These are phyloP conservation scores for Vitis hybrid DNA, from an alignment of 177 flowering plant species.

Conservation along the genomic window DNA sequence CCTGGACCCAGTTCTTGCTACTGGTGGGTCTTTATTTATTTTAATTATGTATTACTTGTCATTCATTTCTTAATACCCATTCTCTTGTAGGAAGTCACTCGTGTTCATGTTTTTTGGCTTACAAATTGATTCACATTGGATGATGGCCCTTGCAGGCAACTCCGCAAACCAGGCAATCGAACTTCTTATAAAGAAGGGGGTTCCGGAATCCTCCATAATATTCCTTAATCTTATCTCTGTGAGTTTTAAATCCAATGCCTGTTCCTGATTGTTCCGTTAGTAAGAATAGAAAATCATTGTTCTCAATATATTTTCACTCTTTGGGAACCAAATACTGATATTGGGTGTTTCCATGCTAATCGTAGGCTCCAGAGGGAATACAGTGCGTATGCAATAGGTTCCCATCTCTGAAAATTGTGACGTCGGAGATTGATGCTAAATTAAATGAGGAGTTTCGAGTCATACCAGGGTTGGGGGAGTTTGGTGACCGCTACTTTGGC, in stretches of 20 bases:
- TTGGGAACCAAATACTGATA: not conserved
- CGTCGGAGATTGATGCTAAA: constrained; percentile 83
- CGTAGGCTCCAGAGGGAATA: constrained; percentile 95
- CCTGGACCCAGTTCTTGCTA: constrained; percentile 95
- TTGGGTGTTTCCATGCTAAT: not conserved
- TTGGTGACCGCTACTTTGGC: constrained; percentile 98
- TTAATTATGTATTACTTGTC: no score
- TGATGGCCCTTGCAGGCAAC: constrained; percentile 54
- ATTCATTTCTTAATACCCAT: no score
- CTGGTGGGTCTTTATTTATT: constrained; percentile 48
- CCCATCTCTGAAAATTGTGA: constrained; percentile 85
- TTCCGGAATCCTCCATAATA: constrained; percentile 89
- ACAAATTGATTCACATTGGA: no score
- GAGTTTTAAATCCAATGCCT: constrained; percentile 22
- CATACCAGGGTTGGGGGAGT: constrained; percentile 97
- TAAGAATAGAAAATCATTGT: no score
- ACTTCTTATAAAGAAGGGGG: constrained; percentile 88
- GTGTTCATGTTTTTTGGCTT: no score
- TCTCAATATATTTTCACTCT: not conserved
- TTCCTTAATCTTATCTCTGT: constrained; percentile 95
- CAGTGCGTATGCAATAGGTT: constrained; percentile 85
- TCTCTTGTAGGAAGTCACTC: no score
- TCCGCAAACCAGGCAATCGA: constrained; percentile 94
- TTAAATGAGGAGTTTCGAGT: constrained; percentile 88
- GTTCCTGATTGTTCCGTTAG: no score